Evolutionary conservation across 805 yeast species (phyloP).

Genomic region (Myxozyma kluyveri): DNA sequence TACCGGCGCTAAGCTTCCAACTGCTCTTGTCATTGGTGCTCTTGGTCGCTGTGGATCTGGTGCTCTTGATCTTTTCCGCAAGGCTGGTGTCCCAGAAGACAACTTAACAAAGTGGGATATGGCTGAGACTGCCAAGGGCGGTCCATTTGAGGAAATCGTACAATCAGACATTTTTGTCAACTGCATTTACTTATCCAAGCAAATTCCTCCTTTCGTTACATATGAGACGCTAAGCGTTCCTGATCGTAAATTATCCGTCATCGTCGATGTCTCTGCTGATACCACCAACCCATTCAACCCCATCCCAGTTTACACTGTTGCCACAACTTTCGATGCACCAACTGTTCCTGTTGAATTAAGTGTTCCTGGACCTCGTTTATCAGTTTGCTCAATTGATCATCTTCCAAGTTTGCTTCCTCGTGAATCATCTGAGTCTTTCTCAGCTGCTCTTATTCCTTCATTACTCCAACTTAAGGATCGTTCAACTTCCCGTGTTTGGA

Average conservation of each 20-base stretch:
- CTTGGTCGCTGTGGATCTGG: slow-evolving; percentile 99
- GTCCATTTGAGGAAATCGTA: slow-evolving; percentile 92
- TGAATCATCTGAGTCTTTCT: slow-evolving; percentile 91
- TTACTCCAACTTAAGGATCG: slow-evolving; percentile 81
- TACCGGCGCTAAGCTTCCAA: slow-evolving; percentile 59
- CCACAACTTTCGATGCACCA: slow-evolving; percentile 88
- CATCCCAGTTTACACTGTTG: slow-evolving; percentile 84
- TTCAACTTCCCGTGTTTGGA: slow-evolving; percentile 85
- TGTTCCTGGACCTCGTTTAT: slow-evolving; percentile 70
- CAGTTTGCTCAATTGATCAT: slow-evolving; percentile 94
- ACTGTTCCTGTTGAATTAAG: slow-evolving; percentile 80
- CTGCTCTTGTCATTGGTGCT: slow-evolving; percentile 86
- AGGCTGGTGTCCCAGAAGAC: slow-evolving; percentile 82
- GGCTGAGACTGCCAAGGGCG: slow-evolving; percentile 93
- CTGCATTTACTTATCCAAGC: slow-evolving; percentile 90
- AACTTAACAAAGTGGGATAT: slow-evolving; percentile 93
- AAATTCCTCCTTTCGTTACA: slow-evolving; percentile 89
- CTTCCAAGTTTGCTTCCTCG: slow-evolving; percentile 93
- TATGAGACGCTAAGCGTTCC: slow-evolving; percentile 60
- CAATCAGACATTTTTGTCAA: slow-evolving; percentile 86
- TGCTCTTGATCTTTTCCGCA: slow-evolving; percentile 77
- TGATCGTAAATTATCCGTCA: slow-evolving; percentile 78
- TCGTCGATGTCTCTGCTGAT: slow-evolving; percentile 98
- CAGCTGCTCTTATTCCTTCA: slow-evolving; percentile 84
- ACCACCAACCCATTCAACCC: slow-evolving; percentile 99